Evolutionary conservation across 2,329 filamentous ascomycete genomes (phyloP).

Genomic region (Fusarium irregulare): DNA sequence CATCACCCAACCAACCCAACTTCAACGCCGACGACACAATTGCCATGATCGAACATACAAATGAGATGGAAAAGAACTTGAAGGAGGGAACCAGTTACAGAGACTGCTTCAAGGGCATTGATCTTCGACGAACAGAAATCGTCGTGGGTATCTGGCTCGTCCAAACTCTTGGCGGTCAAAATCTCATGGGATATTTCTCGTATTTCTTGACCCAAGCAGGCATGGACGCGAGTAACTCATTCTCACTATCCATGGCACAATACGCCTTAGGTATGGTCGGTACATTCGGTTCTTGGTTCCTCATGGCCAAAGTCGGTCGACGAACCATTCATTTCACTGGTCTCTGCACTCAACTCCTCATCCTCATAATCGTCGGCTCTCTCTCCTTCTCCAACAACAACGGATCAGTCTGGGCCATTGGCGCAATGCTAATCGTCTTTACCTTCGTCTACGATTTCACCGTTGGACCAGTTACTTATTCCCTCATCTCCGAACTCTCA

Average conservation of each 20-base stretch:
- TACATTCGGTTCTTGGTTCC: conserved; percentile 62
- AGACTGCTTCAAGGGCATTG: conserved; percentile 64
- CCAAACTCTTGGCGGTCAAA: conserved; percentile 60
- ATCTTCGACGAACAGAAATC: conserved; percentile 65
- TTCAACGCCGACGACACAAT: conserved; percentile 61
- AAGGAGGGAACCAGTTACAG: conserved; percentile 58
- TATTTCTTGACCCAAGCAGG: conserved; percentile 61
- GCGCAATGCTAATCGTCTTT: conserved; percentile 62
- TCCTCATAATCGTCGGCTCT: conserved; percentile 56
- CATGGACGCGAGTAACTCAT: conserved; percentile 56
- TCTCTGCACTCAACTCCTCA: conserved; percentile 53
- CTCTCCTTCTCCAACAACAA: conserved; percentile 53
- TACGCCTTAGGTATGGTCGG: conserved; percentile 64
- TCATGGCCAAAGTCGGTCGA: conserved; percentile 62
- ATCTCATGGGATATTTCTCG: conserved; percentile 61
- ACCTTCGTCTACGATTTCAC: conserved; percentile 66
- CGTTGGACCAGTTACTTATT: conserved; percentile 66
- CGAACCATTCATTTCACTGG: conserved; percentile 62
- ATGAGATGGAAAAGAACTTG: conserved; percentile 59
- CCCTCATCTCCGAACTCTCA: conserved; percentile 63
- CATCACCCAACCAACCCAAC: conserved; percentile 50
- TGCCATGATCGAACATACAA: conserved; percentile 66
- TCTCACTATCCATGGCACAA: conserved; percentile 60
- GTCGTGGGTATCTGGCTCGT: conserved; percentile 62
- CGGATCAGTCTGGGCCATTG: conserved; percentile 56